Evolutionary conservation across 345 rosid species (phyloP).

Genomic region (Linum tenue): DNA sequence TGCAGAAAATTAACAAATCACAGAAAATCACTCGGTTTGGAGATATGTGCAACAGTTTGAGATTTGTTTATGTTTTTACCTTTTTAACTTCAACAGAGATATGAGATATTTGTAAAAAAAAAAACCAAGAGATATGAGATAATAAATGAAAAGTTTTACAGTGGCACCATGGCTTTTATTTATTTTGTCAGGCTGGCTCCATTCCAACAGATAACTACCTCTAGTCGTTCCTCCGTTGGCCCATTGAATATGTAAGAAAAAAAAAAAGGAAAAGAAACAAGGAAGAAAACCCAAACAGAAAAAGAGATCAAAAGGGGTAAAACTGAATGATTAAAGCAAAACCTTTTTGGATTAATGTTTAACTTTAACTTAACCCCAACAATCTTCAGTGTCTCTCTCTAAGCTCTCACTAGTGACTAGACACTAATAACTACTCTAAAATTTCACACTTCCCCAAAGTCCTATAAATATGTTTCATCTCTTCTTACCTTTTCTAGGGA

Average conservation of each 20-base stretch:
- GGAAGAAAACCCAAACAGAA: not conserved
- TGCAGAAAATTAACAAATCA: too few relatives aligned
- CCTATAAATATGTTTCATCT: not conserved
- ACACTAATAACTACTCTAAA: not conserved
- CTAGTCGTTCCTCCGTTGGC: not conserved
- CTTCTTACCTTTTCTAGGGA: slow-evolving; percentile 15
- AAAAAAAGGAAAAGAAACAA: not conserved
- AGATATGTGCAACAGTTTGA: too few relatives aligned
- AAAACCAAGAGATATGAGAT: too few relatives aligned
- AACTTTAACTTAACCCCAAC: not conserved
- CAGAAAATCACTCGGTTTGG: too few relatives aligned
- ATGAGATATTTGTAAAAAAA: too few relatives aligned
- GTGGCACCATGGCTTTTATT: not conserved
- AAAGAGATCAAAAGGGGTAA: not conserved
- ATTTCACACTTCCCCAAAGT: not conserved
- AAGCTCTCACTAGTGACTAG: too few relatives aligned
- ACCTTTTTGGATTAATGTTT: not conserved
- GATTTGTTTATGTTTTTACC: too few relatives aligned
- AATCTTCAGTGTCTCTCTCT: not conserved
- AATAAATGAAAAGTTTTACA: not conserved
- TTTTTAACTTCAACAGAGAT: too few relatives aligned
- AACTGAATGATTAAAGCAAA: slow-evolving; percentile 15
- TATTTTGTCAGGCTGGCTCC: not conserved
- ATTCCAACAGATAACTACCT: not conserved
- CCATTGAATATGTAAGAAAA: not conserved